Base-by-base conservation (phyloP, 208 protist genomes). In the Phytomonas francai region DNA sequence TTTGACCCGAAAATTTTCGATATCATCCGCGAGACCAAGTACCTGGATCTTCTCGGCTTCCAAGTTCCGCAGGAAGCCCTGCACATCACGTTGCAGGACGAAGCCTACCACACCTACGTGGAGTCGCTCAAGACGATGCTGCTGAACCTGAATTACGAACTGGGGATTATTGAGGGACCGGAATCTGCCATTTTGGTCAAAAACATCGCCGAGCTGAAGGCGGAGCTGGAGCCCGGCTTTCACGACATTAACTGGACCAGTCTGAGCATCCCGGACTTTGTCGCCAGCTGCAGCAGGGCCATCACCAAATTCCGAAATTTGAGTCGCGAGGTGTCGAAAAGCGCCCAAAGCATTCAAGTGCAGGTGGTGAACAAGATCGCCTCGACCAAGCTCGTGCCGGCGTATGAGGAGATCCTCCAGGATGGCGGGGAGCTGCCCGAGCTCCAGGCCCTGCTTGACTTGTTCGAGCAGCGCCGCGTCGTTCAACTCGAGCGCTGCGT, bases 171-270 rank as follows among this genome's bases (percentile, higher is more conserved):
- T 11, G 87, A 96, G 59, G 84, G 86, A 29, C 84, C 92, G 14
- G 96, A 98, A 79, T 77, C 83, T n/a, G 80, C 91, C 33, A 96
- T 99, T 59, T 79, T 99, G 30, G 70, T 71, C 2, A 80, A 81
- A 45, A 88, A 97, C 59, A 89, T 98, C 32, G 75, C 69, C 0
- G 85, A 98, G 71, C 82, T 99, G 57, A 94, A 94, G 72, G 63
- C 72, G 57, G 80, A 91, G 16, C 75, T 99, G 12, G 79, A 96
- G 66, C 95, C 96, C n/a, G 97, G 97, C 30, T 89, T 98, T 68
- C 73, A 81, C 36, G 88, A 98, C 71, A 93, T 99, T 68, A 99
- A 99, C 88, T 99, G 98, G 98, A 99, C 98, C 36, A 99, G 97
- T 59, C 87, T 99, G 9, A 97, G 96, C 65, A 98, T 99, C 65